Evolutionary conservation across 768 basidiomycete genomes (phyloP), one percentile per base, ranked within the genome.

Genomic region (Trametes meyenii): DNA sequence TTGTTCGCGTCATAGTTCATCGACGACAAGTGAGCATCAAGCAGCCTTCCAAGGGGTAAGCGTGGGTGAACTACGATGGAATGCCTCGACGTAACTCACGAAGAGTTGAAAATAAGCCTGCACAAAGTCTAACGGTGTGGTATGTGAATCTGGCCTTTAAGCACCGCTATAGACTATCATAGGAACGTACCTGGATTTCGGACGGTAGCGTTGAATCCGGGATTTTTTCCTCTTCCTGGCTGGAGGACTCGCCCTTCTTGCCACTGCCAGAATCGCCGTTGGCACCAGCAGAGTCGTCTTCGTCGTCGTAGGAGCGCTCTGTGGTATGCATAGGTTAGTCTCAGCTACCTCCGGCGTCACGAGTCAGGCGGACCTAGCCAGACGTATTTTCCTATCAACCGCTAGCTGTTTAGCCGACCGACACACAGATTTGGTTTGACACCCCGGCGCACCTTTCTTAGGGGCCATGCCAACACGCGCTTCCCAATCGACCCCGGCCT

Each of bases 1-100:
- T 86, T 87, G 66, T 81, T 81, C 4, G 85, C 85, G 67, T 87
- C 85, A 62, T 87, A 87, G 63, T 86, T 85, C 83, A 87, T 85
- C 5, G 83, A 81, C 16, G 82, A 81, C 67, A 87, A 70, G 44
- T 79, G 77, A 0, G 82, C 83, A 50, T 82, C 78, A 23, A 86
- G 82, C 60, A 85, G 66, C 24, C 83, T 85, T 59, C 7, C 17
- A 19, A 24, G 24, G 43, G 43, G 60, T 53, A 64, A 60, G 19
- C 7, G 1, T 50, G 13, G 23, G 24, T 12, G n/a, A 7, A 44
- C 44, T n/a, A 64, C 52, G 45, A 39, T 42, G 43, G 35, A 45
- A 23, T 19, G 29, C 21, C 10, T 19, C 19, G 59, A 8, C 8
- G 17, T 21, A 12, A 33, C 75, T 61, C 51, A 82, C 81, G 72